These are phyloP conservation scores for Hypoxylon sp. DNA, from an alignment of 2,329 filamentous ascomycete genomes.

Conservation along the genomic window DNA sequence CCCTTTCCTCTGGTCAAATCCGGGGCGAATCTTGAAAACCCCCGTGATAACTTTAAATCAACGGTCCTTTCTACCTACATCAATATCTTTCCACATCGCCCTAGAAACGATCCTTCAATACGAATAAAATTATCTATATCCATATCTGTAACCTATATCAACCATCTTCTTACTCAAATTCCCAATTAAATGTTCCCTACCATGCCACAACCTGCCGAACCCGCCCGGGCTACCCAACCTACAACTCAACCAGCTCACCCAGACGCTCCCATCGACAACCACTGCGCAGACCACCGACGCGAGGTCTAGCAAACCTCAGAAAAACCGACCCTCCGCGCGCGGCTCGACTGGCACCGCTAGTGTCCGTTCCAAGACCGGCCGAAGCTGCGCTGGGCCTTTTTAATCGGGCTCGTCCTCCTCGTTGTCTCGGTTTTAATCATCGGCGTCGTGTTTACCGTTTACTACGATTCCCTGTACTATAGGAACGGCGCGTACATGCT, in stretches of 20 bases:
- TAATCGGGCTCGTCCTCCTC: constrained; percentile 40
- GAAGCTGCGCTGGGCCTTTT: constrained; percentile 43
- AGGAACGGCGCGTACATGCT: constrained; percentile 34
- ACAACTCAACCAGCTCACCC: background rate
- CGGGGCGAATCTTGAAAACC: background rate
- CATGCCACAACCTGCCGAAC: background rate
- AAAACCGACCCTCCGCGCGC: constrained; percentile 17
- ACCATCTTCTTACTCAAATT: background rate
- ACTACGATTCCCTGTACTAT: constrained; percentile 46
- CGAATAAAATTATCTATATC: constrained; percentile 2
- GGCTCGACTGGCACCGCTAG: constrained; percentile 45
- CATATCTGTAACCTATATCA: background rate
- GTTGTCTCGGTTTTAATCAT: constrained; percentile 45
- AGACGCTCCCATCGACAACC: constrained; percentile 3
- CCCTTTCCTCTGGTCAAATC: background rate
- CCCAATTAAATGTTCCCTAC: background rate
- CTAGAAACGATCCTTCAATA: constrained; percentile 2
- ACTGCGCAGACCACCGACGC: constrained; percentile 42
- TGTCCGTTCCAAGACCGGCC: constrained; percentile 45
- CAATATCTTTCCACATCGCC: background rate
- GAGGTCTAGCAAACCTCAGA: constrained; percentile 37
- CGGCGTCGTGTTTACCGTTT: constrained; percentile 46
- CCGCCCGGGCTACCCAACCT: background rate
- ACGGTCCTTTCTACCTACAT: background rate
- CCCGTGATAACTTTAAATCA: no score